These are phyloP conservation scores for Corylus heterophylla DNA, from an alignment of 306 rosid species.

Conservation along the genomic window DNA sequence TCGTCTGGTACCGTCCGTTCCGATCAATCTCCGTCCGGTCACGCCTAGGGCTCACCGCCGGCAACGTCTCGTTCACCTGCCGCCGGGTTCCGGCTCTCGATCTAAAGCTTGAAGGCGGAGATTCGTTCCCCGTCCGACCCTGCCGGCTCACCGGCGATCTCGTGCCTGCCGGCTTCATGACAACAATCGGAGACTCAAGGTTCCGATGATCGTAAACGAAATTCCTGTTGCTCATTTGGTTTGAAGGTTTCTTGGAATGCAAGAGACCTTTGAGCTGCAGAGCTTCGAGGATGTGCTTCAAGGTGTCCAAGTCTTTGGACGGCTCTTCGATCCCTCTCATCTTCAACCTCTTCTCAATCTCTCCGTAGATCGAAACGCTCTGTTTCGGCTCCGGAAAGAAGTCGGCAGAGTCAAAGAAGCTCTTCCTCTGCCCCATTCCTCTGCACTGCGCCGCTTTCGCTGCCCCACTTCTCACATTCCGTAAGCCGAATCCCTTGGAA, in stretches of 20 bases:
- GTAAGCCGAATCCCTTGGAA: slow-evolving; percentile 31
- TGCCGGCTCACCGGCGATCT: slow-evolving; percentile 43
- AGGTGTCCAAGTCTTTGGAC: slow-evolving; percentile 66
- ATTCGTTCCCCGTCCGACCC: slow-evolving; percentile 46
- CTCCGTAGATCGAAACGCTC: slow-evolving; percentile 51
- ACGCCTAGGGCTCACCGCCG: slow-evolving; percentile 40
- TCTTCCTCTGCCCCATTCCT: slow-evolving; percentile 67
- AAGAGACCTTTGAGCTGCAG: slow-evolving; percentile 89
- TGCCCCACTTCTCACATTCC: slow-evolving; percentile 33
- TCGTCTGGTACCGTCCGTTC: slow-evolving; percentile 35
- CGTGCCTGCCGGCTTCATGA: slow-evolving; percentile 48
- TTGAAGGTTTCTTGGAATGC: slow-evolving; percentile 50
- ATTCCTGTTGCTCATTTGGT: slow-evolving; percentile 37
- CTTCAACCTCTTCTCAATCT: slow-evolving; percentile 68
- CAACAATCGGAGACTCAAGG: slow-evolving; percentile 63
- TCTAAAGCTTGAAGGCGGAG: slow-evolving; percentile 53
- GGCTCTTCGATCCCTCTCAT: slow-evolving; percentile 81
- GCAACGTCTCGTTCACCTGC: slow-evolving; percentile 24
- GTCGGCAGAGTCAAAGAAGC: slow-evolving; percentile 79
- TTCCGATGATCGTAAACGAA: slow-evolving; percentile 39
- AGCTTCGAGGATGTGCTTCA: slow-evolving; percentile 79
- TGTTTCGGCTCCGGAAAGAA: slow-evolving; percentile 81
- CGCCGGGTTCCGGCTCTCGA: slow-evolving; percentile 47
- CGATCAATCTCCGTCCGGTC: slow-evolving; percentile 42
- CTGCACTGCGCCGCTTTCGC: slow-evolving; percentile 34